Conservation (phyloP, 169 alveolate species). For the Plasmodium yoelii region DNA sequence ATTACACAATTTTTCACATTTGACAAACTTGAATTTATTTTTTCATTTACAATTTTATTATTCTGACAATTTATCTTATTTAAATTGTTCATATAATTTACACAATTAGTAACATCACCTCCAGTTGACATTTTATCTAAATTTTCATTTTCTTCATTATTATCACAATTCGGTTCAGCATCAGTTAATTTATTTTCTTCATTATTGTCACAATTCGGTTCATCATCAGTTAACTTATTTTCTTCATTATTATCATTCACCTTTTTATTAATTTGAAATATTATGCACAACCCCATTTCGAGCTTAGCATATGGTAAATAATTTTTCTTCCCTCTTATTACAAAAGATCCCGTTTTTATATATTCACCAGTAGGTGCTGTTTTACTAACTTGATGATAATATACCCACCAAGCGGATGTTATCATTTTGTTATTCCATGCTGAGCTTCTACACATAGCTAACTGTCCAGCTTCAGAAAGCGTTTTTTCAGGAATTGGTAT, state of each 20-base stretch:
- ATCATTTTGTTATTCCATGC: constrained; percentile 96
- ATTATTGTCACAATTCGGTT: neutral
- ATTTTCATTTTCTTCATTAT: too few species aligned
- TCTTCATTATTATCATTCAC: constrained; percentile 7
- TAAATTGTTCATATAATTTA: too few species aligned
- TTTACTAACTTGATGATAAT: constrained; percentile 95
- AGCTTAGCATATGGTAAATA: constrained; percentile 91
- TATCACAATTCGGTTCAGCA: neutral
- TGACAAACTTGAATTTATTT: too few species aligned
- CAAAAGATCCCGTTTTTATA: constrained; percentile 94
- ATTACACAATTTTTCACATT: too few species aligned
- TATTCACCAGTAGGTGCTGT: constrained; percentile 97
- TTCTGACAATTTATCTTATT: too few species aligned
- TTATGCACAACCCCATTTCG: constrained; percentile 95
- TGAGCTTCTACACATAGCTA: constrained; percentile 92
- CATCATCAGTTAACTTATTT: neutral
- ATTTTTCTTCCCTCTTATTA: constrained; percentile 97
- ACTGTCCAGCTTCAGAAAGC: constrained; percentile 88
- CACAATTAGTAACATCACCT: too few species aligned
- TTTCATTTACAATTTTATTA: too few species aligned
- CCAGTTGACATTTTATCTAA: neutral
- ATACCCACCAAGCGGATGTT: constrained; percentile 97
- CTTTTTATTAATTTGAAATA: constrained; percentile 78
- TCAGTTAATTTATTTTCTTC: constrained; percentile 14
- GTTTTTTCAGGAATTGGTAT: constrained; percentile 87